Evolutionary conservation across 164 flowering plant genomes (phyloP), one percentile per base, ranked within the genome.

Genomic region (Kalanchoe fedtschenkoi): DNA sequence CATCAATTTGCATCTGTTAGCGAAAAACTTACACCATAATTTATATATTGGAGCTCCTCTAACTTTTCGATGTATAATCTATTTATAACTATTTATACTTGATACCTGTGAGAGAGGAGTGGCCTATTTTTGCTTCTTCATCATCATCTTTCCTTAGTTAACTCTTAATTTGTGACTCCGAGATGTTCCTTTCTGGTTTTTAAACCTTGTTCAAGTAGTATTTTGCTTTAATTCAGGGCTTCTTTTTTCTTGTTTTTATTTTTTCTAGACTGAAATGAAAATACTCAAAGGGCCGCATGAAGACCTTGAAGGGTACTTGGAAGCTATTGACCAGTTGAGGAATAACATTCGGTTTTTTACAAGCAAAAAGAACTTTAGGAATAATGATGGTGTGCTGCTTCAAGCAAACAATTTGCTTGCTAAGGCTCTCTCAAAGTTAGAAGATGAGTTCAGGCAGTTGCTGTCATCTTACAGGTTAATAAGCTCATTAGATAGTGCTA

Each of bases 281-380:
- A 83, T 92, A 71, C 77, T 88, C 15, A 88, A 68, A 67, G 97
- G 98, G 34, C 98, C 98, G 39, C 98, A 82, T 75, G 98, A 92
- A 69, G 89, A 92, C 69, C 73, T 92, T 38, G 96, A 86, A 71
- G 80, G 96, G 68, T 92, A 89, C 65, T 75, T 92, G 33, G 85
- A 74, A 73, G 97, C 98, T 30, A 87, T 93, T 68, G 91, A 83
- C 43, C 97, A 88, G 65, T 70, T 93, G 62, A 83, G 92, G 78
- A 75, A 72, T 76, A 85, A 79, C 63, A 77, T 88, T 35, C 71
- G 66, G 0, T 90, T 85, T 71, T 90, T 93, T 74, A 83, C 77
- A 75, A 74, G 74, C 77, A 83, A 82, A 65, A 93, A 83, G 70
- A 80, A 80, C 71, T 85, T 84, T 63, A 88, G 78, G 68, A 86